Conservation (phyloP, 768 basidiomycete species). For the Mycena amicta region DNA sequence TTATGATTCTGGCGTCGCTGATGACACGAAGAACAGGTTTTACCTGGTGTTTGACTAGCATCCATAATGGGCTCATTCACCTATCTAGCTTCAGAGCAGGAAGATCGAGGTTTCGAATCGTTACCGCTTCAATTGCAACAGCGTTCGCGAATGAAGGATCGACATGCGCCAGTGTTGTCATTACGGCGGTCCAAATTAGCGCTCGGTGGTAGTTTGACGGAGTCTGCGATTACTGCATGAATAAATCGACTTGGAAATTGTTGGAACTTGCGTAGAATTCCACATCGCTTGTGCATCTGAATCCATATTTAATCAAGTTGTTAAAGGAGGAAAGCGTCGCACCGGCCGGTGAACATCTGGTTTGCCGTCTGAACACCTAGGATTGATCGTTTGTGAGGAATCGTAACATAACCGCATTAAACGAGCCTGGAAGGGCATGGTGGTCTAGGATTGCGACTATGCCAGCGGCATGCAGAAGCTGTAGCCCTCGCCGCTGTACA, state of each 20-base stretch:
- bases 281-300: conserved; percentile 66
- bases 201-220: conserved; percentile 75
- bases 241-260: not conserved
- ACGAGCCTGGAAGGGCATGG: conserved; percentile 55
- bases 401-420: not conserved
- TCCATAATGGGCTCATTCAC: conserved; percentile 77
- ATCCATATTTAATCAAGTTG: conserved; percentile 1
- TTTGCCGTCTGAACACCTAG: conserved; percentile 66
- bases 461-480: conserved; percentile 59
- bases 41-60: conserved; percentile 65
- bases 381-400: conserved; percentile 20
- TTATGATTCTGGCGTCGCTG: too few species aligned
- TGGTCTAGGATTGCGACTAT: conserved; percentile 69
- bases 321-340: conserved; percentile 19
- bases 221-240: conserved; percentile 43
- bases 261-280: conserved; percentile 66
- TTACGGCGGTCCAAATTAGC: conserved; percentile 79
- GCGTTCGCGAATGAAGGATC: conserved; percentile 67
- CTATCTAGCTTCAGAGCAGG: not conserved
- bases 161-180: conserved; percentile 71
- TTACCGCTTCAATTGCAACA: conserved; percentile 69
- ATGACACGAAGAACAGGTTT: too few species aligned
- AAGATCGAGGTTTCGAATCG: not conserved
- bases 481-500: conserved; percentile 61
- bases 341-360: conserved; percentile 75